phyloP scores from a whole-genome alignment of 257 asterid species.

The Nicotiana tabacum region DNA sequence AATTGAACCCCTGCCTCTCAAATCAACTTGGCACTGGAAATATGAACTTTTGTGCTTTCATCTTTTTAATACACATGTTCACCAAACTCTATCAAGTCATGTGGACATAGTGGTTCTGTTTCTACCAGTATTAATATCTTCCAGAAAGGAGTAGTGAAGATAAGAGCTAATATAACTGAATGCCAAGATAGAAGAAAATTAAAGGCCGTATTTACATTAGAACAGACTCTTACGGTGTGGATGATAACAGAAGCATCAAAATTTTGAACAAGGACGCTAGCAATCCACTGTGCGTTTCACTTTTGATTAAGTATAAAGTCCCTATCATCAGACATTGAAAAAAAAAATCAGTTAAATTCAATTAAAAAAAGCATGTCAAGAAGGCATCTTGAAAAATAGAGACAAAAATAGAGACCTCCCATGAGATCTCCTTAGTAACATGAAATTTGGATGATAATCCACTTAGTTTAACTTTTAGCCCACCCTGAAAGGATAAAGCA shows the following conservation, averaged over 20 bases:
- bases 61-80: background rate
- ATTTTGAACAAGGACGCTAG: conserved; percentile 73
- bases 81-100: background rate
- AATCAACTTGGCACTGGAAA: background rate
- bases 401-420: background rate
- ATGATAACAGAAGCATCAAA: conserved; percentile 68
- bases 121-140: background rate
- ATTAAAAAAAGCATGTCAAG: background rate
- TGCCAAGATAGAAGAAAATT: background rate
- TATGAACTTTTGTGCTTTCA: conserved; percentile 1
- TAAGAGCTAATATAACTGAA: conserved; percentile 3
- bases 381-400: background rate
- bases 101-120: background rate
- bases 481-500: background rate
- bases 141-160: background rate
- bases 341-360: background rate
- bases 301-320: conserved; percentile 62
- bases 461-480: background rate
- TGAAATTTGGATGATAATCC: background rate
- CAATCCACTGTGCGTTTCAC: conserved; percentile 60
- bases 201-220: background rate
- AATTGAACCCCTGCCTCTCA: background rate
- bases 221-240: conserved; percentile 76
- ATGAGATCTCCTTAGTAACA: background rate
- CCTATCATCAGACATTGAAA: conserved; percentile 35